phyloP scores from a whole-genome alignment of 306 rosid species.

The Casuarina glauca region DNA sequence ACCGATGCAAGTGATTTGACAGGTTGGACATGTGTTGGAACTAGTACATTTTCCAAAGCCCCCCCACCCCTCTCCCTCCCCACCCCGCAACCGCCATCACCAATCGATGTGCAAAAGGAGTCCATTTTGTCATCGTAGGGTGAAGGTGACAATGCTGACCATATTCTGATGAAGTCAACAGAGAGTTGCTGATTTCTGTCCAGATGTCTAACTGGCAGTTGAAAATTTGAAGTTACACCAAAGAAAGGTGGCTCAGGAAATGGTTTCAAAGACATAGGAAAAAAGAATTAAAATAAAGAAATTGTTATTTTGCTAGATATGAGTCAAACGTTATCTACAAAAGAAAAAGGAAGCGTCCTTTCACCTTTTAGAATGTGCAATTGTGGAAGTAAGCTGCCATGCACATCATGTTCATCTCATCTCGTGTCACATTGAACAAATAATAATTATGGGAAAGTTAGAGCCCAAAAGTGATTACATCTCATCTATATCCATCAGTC shows the following conservation, averaged over 20 bases:
- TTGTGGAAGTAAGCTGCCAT: not conserved
- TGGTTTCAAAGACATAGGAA: not conserved
- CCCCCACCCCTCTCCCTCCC: not conserved
- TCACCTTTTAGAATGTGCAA: not conserved
- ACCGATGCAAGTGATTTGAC: conserved; percentile 93
- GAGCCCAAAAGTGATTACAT: not conserved
- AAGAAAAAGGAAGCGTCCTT: not conserved
- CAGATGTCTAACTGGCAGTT: conserved; percentile 7
- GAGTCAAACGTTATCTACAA: not conserved
- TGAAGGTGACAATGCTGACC: not conserved
- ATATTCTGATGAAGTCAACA: not conserved
- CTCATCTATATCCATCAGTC: conserved; percentile 6
- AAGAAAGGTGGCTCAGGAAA: conserved; percentile 6
- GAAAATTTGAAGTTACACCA: conserved; percentile 10
- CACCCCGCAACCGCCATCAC: no score
- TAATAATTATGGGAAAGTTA: not conserved
- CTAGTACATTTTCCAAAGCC: conserved; percentile 18
- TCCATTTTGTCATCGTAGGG: not conserved
- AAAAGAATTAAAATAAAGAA: not conserved
- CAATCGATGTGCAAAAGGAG: no score
- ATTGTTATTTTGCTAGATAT: not conserved
- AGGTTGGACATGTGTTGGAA: conserved; percentile 55
- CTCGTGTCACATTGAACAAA: not conserved
- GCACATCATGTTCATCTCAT: not conserved
- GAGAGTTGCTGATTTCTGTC: not conserved